Conservation (phyloP, 768 basidiomycete genomes). For the Hericium coralloides region DNA sequence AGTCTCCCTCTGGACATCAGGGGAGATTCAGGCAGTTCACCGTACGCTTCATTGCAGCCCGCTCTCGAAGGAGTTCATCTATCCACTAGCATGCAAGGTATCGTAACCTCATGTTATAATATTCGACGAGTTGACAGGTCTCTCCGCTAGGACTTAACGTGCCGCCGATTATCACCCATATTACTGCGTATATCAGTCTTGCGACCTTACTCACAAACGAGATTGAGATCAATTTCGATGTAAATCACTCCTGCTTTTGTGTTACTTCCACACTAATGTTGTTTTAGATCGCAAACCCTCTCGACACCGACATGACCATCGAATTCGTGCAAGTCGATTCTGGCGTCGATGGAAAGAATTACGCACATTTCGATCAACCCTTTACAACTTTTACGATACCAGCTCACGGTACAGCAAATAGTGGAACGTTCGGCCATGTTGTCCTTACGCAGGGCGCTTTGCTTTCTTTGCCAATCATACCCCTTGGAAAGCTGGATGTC, state of each 20-base stretch:
- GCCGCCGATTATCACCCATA: constrained; percentile 47
- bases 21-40: constrained; percentile 52
- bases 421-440: constrained; percentile 50
- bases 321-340: constrained; percentile 49
- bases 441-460: constrained; percentile 50
- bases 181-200: constrained; percentile 45
- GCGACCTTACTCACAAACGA: constrained; percentile 39
- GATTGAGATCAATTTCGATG: constrained; percentile 49
- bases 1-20: constrained; percentile 43
- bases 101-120: neutral
- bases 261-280: neutral
- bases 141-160: constrained; percentile 33
- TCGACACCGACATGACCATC: constrained; percentile 48
- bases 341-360: constrained; percentile 41
- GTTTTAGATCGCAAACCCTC: constrained; percentile 41
- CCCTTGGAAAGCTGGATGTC: constrained; percentile 45
- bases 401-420: constrained; percentile 49
- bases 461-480: constrained; percentile 47
- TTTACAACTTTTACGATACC: constrained; percentile 52
- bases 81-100: constrained; percentile 40
- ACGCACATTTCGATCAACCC: constrained; percentile 47
- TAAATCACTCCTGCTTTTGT: constrained; percentile 21
- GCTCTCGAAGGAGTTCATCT: constrained; percentile 48
- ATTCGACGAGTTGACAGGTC: neutral
- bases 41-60: constrained; percentile 48